Base-by-base conservation (phyloP, 208 protist species). In the Acanthamoeba pearcei region DNA sequence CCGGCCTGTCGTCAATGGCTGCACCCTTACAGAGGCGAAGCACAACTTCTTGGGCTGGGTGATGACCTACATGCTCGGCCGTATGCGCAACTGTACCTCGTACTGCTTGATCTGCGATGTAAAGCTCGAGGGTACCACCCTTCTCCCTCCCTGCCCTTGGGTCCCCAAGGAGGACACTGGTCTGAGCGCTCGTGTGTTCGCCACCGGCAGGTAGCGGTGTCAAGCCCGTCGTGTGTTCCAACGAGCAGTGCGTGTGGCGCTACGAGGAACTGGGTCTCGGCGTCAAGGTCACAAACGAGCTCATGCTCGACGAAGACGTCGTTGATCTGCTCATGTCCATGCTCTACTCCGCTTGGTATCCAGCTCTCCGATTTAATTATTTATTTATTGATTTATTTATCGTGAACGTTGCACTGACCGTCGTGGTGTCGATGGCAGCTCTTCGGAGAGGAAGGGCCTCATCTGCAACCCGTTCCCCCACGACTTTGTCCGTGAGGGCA, bases 31-130 rank as follows among this genome's bases (percentile, higher is more conserved):
- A 90, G 83, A 90, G 83, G 83, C 83, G 19, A 90, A 90, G 42
- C 83, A 90, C 29, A 90, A 90, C 53, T 90, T 90, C 83, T 10
- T 90, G 27, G 83, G 32, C 5, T 90, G 83, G 83, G 27, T 66
- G 53, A 90, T 90, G 83, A 90, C 83, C 12, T 90, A 90, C 83
- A 90, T 90, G 83, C 83, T 90, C 17, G 42, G 83, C 32, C 83
- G 83, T 27, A 60, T 90, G 83, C 83, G 83, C 46, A 90, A 90
- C 83, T 90, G 83, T 27, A 68, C 83, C 8, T 46, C 55, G 10
- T 42, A 90, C 55, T 90, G 83, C 83, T 17, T 90, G 32, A 68
- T 90, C 32, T 90, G 83, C 83, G 83, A 90, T n/a, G 42, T 51
- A 27, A 68, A 90, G 17, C 57, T 90, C 22, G 74, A 83, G 74